Evolutionary conservation across 2,329 filamentous ascomycete species (phyloP).

Genomic region (Capronia americana): DNA sequence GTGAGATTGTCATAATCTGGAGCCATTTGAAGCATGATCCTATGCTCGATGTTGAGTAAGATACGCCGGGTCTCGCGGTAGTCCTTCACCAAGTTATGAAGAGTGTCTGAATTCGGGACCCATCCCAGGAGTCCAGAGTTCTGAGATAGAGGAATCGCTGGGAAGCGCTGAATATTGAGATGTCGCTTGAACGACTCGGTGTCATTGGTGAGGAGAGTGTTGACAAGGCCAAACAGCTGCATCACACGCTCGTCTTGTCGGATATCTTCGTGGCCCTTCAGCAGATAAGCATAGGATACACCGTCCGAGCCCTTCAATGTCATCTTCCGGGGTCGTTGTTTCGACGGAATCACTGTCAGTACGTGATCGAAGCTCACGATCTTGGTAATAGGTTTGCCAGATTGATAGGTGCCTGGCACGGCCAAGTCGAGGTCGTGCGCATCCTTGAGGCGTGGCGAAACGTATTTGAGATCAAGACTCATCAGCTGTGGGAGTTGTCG

Average conservation of each 20-base stretch:
- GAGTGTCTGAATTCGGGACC: conserved; percentile 96
- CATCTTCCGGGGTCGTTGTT: conserved; percentile 91
- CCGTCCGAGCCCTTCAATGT: conserved; percentile 90
- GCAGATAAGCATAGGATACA: conserved; percentile 80
- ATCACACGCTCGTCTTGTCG: conserved; percentile 98
- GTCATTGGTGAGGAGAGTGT: conserved; percentile 91
- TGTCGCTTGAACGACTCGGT: conserved; percentile 97
- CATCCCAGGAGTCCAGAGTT: conserved; percentile 94
- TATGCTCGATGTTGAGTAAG: conserved; percentile 96
- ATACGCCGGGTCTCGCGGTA: conserved; percentile 98
- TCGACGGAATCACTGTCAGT: conserved; percentile 91
- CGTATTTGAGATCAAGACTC: conserved; percentile 91
- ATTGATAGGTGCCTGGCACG: conserved; percentile 93
- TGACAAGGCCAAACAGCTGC: conserved; percentile 97
- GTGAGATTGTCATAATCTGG: conserved; percentile 98
- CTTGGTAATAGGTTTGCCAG: conserved; percentile 76
- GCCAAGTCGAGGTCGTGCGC: conserved; percentile 87
- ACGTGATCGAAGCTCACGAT: conserved; percentile 91
- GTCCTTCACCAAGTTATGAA: conserved; percentile 95
- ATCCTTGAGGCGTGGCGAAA: conserved; percentile 88
- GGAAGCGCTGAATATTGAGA: conserved; percentile 93
- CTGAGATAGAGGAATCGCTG: conserved; percentile 95
- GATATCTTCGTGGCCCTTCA: conserved; percentile 99
- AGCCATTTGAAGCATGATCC: conserved; percentile 99
- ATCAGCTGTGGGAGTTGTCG: conserved; percentile 92